Evolutionary conservation across 768 basidiomycete genomes (phyloP), one percentile per base, ranked within the genome.

Genomic region (Plicaturopsis crispa): DNA sequence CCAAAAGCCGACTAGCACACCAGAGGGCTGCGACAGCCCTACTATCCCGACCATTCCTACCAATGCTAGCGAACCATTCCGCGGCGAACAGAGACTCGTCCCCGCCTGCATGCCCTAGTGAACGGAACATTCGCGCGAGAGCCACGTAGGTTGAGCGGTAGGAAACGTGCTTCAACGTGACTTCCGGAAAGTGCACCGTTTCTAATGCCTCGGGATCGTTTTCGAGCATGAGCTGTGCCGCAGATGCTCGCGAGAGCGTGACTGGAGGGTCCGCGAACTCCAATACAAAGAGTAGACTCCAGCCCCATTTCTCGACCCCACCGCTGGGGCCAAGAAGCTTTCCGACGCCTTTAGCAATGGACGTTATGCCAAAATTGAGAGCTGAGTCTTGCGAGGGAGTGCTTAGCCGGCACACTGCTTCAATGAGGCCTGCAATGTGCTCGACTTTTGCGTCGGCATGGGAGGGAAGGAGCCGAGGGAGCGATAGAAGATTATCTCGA

Each of bases 261-360:
- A 76, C 56, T 6, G 65, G 57, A n/a, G 72, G 83, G 45, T 67
- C 65, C 3, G 56, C 61, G 40, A 98, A 77, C 47, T 90, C 81
- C 26, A 97, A 61, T n/a, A 84, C 86, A 0, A 76, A 73, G 20
- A 98, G 68, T 4, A 99, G 53, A 34, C 75, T 74, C 83, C 85
- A 91, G 4, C 90, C 87, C 94, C 92, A 98, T 55, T 80, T 80
- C 49, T 96, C 90, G 13, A 96, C 77, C 0, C 85, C 82, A 5
- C 90, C 89, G 0, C 64, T 72, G 1, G 90, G 83, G 3, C 91
- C 91, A 1, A 94, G 69, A 4, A 91, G 66, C 39, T 71, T 73
- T 6, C 70, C 73, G 3, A 88, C 62, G 24, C 65, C 67, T 3
- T 36, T 31, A 22, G 54, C 38, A 36, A 34, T 22, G 16, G 35